Evolutionary conservation across 805 yeast species (phyloP), one percentile per base, ranked within the genome.

Genomic region (Brettanomyces anomalus): DNA sequence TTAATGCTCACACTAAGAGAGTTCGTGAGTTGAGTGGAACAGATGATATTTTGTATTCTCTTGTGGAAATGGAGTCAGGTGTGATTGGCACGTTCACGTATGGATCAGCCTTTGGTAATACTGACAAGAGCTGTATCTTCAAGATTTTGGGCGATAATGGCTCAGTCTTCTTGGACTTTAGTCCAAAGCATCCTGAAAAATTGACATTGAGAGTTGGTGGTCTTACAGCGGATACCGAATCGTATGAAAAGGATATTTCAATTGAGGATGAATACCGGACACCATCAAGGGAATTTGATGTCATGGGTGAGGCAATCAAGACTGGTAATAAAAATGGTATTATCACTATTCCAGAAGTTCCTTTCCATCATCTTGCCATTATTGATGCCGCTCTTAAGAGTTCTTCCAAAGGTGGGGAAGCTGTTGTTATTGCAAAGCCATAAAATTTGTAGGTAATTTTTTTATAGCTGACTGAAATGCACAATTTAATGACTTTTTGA

Each of bases 291-390:
- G 81, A 76, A 55, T 73, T 76, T 49, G 60, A 64, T 45, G 68
- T 71, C 47, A 66, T 75, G 43, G 76, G 71, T 35, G 62, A 68
- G 35, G 57, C 60, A 24, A 42, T 64, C 13, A 42, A 40, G 5
- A 44, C 54, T 8, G 49, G 51, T 10, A 57, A 61, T 43, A 49
- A 45, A 17, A 42, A 55, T 8, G 41, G 37, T 20, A 43, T 58
- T 17, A 35, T 53, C 13, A 46, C 62, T 35, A 71, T 79, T n/a
- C 95, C 96, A 20, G 81, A 76, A 49, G 73, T 69, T 48, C 87
- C 94, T 5, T 89, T 84, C 79, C 96, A 89, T 63, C 97, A 90
- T 62, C 76, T 89, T 61, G 96, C 96, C 5, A 75, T 86, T 52
- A 77, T 90, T 45, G 95, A 77, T 43, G 97, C 96, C 21, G 84